Evolutionary conservation across 139 green algal species (phyloP).

Genomic region (Astrephomene gubernaculifera): DNA sequence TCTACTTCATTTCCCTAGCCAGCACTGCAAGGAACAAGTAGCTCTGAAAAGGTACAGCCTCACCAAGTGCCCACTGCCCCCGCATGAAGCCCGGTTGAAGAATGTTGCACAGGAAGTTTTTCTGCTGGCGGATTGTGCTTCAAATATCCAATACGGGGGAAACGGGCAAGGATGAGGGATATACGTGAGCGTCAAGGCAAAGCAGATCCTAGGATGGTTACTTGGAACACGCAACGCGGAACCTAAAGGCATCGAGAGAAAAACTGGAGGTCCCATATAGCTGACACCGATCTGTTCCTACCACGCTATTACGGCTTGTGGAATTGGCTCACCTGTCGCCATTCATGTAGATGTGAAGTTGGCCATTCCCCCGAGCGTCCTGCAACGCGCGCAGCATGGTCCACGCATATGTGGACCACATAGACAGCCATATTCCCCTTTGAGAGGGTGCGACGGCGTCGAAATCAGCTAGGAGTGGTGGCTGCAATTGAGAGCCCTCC

Average conservation of each 20-base stretch:
- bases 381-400: not conserved
- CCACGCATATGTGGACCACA: not conserved
- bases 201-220: not conserved
- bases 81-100: not conserved
- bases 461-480: too few species aligned
- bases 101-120: slow-evolving; percentile 10
- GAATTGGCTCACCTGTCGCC: not conserved
- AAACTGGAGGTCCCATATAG: too few species aligned
- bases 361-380: not conserved
- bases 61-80: not conserved
- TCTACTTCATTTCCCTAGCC: not conserved
- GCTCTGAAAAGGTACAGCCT: too few species aligned
- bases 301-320: too few species aligned
- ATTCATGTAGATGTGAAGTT: not conserved
- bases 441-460: too few species aligned
- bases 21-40: too few species aligned
- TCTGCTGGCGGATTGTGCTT: slow-evolving; percentile 2
- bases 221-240: too few species aligned
- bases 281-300: too few species aligned
- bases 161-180: not conserved
- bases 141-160: not conserved
- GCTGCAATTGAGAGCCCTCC: too few species aligned
- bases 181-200: not conserved
- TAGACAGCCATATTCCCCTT: too few species aligned
- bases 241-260: too few species aligned